Conservation (phyloP, 2,329 filamentous ascomycete species). For the Colletotrichum tropicale region DNA sequence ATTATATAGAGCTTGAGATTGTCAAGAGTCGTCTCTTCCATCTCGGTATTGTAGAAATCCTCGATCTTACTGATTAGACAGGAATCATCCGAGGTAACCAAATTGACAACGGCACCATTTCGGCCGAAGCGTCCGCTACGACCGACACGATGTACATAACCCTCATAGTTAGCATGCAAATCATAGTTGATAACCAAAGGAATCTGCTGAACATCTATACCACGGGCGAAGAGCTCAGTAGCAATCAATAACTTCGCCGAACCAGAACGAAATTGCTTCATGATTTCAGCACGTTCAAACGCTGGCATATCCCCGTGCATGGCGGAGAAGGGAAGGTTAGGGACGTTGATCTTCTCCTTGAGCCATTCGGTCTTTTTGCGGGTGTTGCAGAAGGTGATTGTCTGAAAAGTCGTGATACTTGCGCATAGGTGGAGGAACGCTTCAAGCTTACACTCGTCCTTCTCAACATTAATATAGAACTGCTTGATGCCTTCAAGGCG, state of each 20-base stretch:
- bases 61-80: constrained; percentile 99
- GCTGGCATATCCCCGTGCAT: constrained; percentile 99
- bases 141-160: constrained; percentile 99
- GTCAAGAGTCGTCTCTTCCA: constrained; percentile 75
- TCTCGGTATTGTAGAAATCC: constrained; percentile 99
- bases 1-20: neutral
- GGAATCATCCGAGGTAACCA: constrained; percentile 97
- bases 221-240: constrained; percentile 96
- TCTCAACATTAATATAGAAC: constrained; percentile 99
- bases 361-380: constrained; percentile 99
- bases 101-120: constrained; percentile 99
- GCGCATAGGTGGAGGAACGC: constrained; percentile 99
- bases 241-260: constrained; percentile 98
- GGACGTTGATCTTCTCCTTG: constrained; percentile 96
- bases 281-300: constrained; percentile 96
- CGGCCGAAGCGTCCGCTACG: constrained; percentile 99
- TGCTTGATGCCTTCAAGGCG: constrained; percentile 99
- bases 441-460: constrained; percentile 99
- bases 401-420: constrained; percentile 98
- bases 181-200: constrained; percentile 99
- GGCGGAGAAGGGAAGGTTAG: constrained; percentile 98
- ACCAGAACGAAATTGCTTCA: constrained; percentile 99
- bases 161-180: constrained; percentile 97
- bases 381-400: constrained; percentile 99
- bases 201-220: constrained; percentile 99